Base-by-base conservation (phyloP, 1,284 basidiomycete genomes). In the Cutaneotrichosporon sp. region DNA sequence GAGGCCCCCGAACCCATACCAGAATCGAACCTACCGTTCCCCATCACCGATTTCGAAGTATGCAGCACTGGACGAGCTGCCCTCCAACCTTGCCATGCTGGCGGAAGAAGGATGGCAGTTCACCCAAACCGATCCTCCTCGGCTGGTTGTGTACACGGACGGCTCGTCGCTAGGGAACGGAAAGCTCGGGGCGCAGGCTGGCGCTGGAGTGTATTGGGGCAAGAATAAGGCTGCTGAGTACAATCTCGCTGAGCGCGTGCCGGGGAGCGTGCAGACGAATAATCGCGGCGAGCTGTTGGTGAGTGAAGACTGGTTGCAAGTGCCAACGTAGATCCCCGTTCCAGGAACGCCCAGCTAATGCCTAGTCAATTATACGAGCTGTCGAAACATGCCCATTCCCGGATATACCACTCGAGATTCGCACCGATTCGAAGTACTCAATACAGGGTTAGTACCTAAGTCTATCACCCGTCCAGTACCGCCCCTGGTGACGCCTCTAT, bases 201-300 rank as follows among this genome's bases (percentile, higher is more conserved):
- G 75, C 1, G 53, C 67, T n/a, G 75, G 75, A 1, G 72, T 75
- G 4, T 75, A 59, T 49, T 76, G 70, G 68, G 72, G 72, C 8
- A 24, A 33, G 8, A 66, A 68, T 3, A 59, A 68, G 31, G 72
- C 72, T 1, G 45, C 20, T 4, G 48, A 20, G 41, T 64, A 69
- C 33, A 75, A 75, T 46, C 37, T 73, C 22, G 62, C 66, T 3
- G 72, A 74, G 51, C 53, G 71, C 4, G 66, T 76, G 3, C 74
- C 74, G 0, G 75, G 75, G 2, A 16, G 41, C 0, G 22, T 66
- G 29, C 75, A 76, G 61, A 76, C 75, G 5, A 76, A 76, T 51
- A 76, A 76, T 50, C 61, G 75, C n/a, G 75, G 70, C 35, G 75
- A 76, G 51, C 49, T 76, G 12, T 60, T 76, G 14, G 73, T 75